Conservation (phyloP, 352 stramenopile species). For the Phytophthora cryptogea region DNA sequence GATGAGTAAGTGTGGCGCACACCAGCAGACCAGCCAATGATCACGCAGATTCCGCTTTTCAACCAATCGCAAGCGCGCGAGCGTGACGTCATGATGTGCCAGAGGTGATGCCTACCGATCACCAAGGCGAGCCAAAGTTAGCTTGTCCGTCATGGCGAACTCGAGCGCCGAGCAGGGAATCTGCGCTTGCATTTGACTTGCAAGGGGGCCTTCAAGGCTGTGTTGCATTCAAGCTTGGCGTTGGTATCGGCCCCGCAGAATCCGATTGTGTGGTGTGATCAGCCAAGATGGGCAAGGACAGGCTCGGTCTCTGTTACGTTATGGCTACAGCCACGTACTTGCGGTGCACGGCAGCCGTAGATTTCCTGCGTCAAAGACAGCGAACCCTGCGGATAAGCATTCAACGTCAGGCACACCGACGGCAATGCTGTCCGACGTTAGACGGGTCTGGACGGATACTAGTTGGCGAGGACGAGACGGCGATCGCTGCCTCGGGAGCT, state of each 20-base stretch:
- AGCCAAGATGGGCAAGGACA: slow-evolving; percentile 14
- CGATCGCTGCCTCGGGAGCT: background rate
- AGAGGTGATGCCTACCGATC: slow-evolving; percentile 25
- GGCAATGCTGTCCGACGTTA: slow-evolving; percentile 16
- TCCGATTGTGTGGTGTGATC: slow-evolving; percentile 23
- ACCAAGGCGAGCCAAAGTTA: background rate
- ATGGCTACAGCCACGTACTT: slow-evolving; percentile 16
- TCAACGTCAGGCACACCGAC: slow-evolving; percentile 2
- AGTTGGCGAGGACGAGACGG: background rate
- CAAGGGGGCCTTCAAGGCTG: background rate
- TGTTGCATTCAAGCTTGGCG: background rate
- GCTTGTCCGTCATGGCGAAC: background rate
- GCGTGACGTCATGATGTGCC: slow-evolving; percentile 29
- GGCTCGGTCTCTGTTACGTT: slow-evolving; percentile 13
- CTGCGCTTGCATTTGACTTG: no score
- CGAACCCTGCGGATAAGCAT: slow-evolving; percentile 6
- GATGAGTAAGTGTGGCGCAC: slow-evolving; percentile 14
- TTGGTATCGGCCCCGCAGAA: slow-evolving; percentile 11
- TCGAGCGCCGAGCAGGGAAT: background rate
- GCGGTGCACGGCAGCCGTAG: slow-evolving; percentile 17
- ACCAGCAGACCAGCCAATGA: slow-evolving; percentile 23
- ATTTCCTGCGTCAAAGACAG: slow-evolving; percentile 3
- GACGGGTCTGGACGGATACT: background rate
- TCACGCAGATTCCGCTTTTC: background rate
- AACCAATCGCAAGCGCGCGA: background rate